A percentile compares a stretch with the other conserved stretches of the same genome.
Evolutionary conservation across 176 grass and related monocot genomes (phyloP).

Genomic region (Carex myosuroides): DNA sequence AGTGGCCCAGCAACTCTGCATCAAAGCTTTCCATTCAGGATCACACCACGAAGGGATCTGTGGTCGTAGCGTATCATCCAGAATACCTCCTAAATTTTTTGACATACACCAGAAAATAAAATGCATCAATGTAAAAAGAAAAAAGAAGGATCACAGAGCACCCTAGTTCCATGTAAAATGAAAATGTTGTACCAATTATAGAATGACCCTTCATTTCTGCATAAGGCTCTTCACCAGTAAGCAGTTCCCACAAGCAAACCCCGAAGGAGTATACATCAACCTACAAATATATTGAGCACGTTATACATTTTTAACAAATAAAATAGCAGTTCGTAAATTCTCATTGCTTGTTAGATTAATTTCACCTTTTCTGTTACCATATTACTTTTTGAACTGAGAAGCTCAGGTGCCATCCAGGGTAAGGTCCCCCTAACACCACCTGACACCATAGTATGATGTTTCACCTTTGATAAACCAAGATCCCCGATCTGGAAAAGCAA

Average conservation of each 20-base stretch:
- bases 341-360: not conserved
- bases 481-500: slow-evolving; percentile 70
- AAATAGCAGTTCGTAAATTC: not conserved
- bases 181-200: slow-evolving; percentile 65
- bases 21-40: slow-evolving; percentile 96
- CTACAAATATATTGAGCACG: slow-evolving; percentile 20
- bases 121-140: slow-evolving; percentile 4
- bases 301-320: not conserved
- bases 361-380: slow-evolving; percentile 98
- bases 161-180: slow-evolving; percentile 16
- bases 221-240: slow-evolving; percentile 93
- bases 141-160: not conserved
- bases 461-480: slow-evolving; percentile 96
- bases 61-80: slow-evolving; percentile 76
- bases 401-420: slow-evolving; percentile 98
- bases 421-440: slow-evolving; percentile 97
- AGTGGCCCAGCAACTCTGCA: slow-evolving; percentile 78
- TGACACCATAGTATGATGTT: slow-evolving; percentile 94
- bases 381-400: slow-evolving; percentile 83
- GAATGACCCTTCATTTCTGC: slow-evolving; percentile 72
- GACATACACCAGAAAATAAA: slow-evolving; percentile 17
- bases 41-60: slow-evolving; percentile 91
- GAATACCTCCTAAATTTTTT: slow-evolving; percentile 56
- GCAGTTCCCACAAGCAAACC: slow-evolving; percentile 96
- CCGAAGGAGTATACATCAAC: slow-evolving; percentile 98